Conservation (phyloP, 2,329 filamentous ascomycete species). For the Trichoderma simmonsii region DNA sequence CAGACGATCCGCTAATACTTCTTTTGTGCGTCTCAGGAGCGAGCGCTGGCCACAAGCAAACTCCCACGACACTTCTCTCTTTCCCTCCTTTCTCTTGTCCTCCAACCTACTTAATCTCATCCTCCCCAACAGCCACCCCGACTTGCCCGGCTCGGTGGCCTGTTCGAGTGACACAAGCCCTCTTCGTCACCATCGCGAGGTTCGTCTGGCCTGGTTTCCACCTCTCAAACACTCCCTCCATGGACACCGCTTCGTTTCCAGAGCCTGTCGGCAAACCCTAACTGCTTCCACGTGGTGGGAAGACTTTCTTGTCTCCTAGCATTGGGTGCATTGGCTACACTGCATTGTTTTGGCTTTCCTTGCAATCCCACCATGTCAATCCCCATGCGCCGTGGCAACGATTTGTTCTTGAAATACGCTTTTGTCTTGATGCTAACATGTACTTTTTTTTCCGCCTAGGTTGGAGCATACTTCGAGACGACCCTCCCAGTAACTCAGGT, state of each 20-base stretch:
- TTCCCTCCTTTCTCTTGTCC: constrained; percentile 3
- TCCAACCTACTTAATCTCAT: background rate
- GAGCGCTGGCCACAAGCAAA: constrained; percentile 19
- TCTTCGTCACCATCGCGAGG: constrained; percentile 22
- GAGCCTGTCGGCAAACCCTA: background rate
- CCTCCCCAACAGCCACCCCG: constrained; percentile 8
- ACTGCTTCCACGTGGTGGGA: background rate
- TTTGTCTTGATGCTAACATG: background rate
- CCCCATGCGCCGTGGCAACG: background rate
- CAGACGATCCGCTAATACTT: constrained; percentile 19
- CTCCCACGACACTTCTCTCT: constrained; percentile 13
- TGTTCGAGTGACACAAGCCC: constrained; percentile 22
- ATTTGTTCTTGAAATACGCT: background rate
- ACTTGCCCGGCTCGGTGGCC: constrained; percentile 11
- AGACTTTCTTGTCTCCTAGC: background rate
- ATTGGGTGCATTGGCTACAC: background rate
- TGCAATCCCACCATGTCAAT: background rate
- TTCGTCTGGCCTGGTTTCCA: constrained; percentile 18
- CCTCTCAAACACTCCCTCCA: background rate
- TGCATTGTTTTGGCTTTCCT: background rate
- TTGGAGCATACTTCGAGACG: background rate
- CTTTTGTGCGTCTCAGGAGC: constrained; percentile 18
- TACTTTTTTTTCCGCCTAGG: background rate
- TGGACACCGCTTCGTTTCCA: background rate
- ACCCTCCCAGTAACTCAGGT: background rate